Percentiles rank a stretch among this genome's conserved stretches.
Conservation (phyloP, 768 basidiomycete species). For the Lentinula sp. region DNA sequence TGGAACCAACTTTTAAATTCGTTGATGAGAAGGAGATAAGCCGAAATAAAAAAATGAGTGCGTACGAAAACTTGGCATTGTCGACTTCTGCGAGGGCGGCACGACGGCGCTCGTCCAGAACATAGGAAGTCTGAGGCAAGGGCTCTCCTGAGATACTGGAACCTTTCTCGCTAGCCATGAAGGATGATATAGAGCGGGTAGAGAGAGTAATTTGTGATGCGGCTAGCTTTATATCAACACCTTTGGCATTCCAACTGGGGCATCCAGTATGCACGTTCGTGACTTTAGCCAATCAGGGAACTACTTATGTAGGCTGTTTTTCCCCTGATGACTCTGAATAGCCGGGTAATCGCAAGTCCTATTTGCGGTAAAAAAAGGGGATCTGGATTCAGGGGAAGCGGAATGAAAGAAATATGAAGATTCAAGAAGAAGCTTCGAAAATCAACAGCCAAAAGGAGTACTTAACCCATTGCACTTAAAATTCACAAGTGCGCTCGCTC, state of each 20-base stretch:
- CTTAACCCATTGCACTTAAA: background rate
- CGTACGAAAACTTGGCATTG: conserved; percentile 78
- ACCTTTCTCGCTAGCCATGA: conserved; percentile 32
- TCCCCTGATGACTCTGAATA: background rate
- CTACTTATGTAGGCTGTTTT: background rate
- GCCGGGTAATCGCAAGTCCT: background rate
- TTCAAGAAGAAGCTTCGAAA: background rate
- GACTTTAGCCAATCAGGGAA: background rate
- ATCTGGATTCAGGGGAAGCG: background rate
- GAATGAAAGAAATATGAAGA: background rate
- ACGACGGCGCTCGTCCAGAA: conserved; percentile 66
- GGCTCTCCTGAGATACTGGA: conserved; percentile 24
- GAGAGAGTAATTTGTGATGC: background rate
- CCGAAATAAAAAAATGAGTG: conserved; percentile 4
- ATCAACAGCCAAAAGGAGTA: background rate
- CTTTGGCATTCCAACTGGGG: background rate
- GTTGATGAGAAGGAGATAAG: background rate
- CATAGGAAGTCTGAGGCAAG: conserved; percentile 22
- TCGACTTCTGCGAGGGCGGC: conserved; percentile 84
- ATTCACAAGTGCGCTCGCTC: too few species aligned
- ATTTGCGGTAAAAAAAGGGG: background rate
- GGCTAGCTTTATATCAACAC: background rate
- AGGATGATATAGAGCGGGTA: conserved; percentile 9
- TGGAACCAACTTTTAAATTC: conserved; percentile 66
- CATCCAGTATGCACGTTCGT: background rate